Evolutionary conservation across 495 filamentous ascomycete genomes (phyloP).

Genomic region (Talaromyces borbonicus): DNA sequence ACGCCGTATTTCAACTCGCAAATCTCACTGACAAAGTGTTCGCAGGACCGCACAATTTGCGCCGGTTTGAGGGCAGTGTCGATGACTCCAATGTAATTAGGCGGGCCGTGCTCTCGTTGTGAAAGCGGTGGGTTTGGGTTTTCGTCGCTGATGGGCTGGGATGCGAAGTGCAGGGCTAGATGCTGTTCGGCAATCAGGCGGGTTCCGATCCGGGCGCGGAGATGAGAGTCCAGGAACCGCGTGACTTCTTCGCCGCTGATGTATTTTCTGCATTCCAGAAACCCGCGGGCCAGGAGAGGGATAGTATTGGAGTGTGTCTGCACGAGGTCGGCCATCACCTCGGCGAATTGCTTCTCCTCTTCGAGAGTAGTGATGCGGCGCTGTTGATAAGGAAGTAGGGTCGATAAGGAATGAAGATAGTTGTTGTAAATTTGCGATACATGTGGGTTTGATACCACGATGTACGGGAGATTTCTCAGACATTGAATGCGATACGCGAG

Average conservation of each 20-base stretch:
- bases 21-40: slow-evolving; percentile 85
- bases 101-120: slow-evolving; percentile 39
- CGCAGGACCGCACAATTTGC: slow-evolving; percentile 67
- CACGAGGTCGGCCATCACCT: slow-evolving; percentile 86
- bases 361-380: slow-evolving; percentile 69
- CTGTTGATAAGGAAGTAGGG: slow-evolving; percentile 74
- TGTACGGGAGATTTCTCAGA: slow-evolving; percentile 87
- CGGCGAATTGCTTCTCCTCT: slow-evolving; percentile 83
- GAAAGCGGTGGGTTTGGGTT: slow-evolving; percentile 2
- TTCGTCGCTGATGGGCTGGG: slow-evolving; percentile 53
- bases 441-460: slow-evolving; percentile 92
- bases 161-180: slow-evolving; percentile 82
- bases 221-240: slow-evolving; percentile 83
- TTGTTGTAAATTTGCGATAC: slow-evolving; percentile 89
- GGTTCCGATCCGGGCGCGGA: slow-evolving; percentile 89
- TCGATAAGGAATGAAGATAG: slow-evolving; percentile 85
- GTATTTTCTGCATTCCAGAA: slow-evolving; percentile 84
- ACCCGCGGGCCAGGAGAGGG: slow-evolving; percentile 80
- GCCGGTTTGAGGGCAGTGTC: slow-evolving; percentile 85
- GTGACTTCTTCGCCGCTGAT: slow-evolving; percentile 73
- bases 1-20: slow-evolving; percentile 95
- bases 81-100: slow-evolving; percentile 89
- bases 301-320: slow-evolving; percentile 92
- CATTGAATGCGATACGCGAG: slow-evolving; percentile 89
- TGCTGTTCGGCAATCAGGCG: slow-evolving; percentile 94